phyloP scores from a whole-genome alignment of 495 filamentous ascomycete species.

The Aspergillus biplanus region DNA sequence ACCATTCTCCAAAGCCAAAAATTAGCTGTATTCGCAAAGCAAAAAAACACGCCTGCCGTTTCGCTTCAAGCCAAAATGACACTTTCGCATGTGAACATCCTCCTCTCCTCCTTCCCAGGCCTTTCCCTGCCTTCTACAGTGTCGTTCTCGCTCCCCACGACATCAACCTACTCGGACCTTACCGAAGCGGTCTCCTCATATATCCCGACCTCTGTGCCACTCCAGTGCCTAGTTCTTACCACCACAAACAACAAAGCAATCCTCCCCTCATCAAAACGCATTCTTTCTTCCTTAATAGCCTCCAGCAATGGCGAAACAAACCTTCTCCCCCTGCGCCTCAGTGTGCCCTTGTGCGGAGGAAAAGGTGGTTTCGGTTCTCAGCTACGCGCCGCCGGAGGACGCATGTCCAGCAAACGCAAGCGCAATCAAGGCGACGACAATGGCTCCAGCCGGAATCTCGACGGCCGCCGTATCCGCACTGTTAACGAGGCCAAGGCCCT shows the following conservation, averaged over 20 bases:
- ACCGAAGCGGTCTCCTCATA: constrained; percentile 61
- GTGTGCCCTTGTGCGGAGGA: constrained; percentile 76
- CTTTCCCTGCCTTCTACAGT: constrained; percentile 79
- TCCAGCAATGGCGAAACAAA: constrained; percentile 31
- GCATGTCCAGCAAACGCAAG: constrained; percentile 95
- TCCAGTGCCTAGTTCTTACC: constrained; percentile 69
- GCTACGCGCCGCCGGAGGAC: constrained; percentile 92
- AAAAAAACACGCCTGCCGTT: not conserved
- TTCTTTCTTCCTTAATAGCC: constrained; percentile 28
- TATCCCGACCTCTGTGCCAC: constrained; percentile 57
- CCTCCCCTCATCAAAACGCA: constrained; percentile 40
- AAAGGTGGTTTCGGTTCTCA: constrained; percentile 98
- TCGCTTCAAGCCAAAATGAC: constrained; percentile 34
- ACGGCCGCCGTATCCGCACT: constrained; percentile 86
- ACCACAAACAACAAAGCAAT: constrained; percentile 80
- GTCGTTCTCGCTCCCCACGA: constrained; percentile 66
- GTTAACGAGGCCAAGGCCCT: constrained; percentile 93
- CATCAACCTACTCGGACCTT: constrained; percentile 69
- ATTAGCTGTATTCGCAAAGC: too few species aligned
- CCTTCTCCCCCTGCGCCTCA: constrained; percentile 83
- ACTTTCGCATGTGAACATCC: constrained; percentile 68
- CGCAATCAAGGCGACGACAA: constrained; percentile 81
- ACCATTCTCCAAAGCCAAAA: too few species aligned
- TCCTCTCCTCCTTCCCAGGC: constrained; percentile 82
- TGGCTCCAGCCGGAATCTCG: constrained; percentile 88